Percentiles rank a stretch among this genome's conserved stretches.
These are phyloP conservation scores for Spizellomyces sp. DNA, from an alignment of 192 early-diverging fungal species.

Conservation along the genomic window DNA sequence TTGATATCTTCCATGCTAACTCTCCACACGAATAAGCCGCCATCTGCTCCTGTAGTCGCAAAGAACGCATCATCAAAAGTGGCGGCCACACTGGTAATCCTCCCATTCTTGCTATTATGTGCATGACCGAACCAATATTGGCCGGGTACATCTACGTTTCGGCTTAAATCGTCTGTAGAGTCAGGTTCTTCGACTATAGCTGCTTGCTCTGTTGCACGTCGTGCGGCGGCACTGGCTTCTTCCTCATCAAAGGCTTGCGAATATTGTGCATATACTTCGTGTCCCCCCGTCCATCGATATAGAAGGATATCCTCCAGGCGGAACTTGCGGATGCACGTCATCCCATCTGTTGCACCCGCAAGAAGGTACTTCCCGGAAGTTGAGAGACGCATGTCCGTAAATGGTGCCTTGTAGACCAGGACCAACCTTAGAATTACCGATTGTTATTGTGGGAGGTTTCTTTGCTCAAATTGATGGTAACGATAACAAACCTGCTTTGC, in stretches of 20 bases:
- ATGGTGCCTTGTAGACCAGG: constrained; percentile 31
- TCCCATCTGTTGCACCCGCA: constrained; percentile 46
- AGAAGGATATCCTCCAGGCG: constrained; percentile 48
- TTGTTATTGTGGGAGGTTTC: neutral
- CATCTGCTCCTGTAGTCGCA: constrained; percentile 49
- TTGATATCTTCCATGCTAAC: constrained; percentile 39
- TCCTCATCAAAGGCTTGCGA: constrained; percentile 39
- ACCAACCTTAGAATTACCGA: constrained; percentile 35
- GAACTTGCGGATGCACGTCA: constrained; percentile 46
- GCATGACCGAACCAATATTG: constrained; percentile 58
- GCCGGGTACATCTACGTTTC: constrained; percentile 30
- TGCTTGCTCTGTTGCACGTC: constrained; percentile 10
- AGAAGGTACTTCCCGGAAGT: constrained; percentile 49
- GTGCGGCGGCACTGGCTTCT: constrained; percentile 29
- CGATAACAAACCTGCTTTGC: constrained; percentile 45
- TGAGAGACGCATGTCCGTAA: constrained; percentile 45
- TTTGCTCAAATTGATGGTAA: constrained; percentile 6
- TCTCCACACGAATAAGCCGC: constrained; percentile 57
- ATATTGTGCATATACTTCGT: constrained; percentile 48
- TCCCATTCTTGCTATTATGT: constrained; percentile 50
- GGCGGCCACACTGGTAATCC: constrained; percentile 35
- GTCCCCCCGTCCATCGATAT: constrained; percentile 42
- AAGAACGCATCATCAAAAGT: constrained; percentile 62
- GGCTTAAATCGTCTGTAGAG: constrained; percentile 13
- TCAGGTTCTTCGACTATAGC: constrained; percentile 25